Base-by-base conservation (phyloP, 805 yeast genomes). In the Candida montana region DNA sequence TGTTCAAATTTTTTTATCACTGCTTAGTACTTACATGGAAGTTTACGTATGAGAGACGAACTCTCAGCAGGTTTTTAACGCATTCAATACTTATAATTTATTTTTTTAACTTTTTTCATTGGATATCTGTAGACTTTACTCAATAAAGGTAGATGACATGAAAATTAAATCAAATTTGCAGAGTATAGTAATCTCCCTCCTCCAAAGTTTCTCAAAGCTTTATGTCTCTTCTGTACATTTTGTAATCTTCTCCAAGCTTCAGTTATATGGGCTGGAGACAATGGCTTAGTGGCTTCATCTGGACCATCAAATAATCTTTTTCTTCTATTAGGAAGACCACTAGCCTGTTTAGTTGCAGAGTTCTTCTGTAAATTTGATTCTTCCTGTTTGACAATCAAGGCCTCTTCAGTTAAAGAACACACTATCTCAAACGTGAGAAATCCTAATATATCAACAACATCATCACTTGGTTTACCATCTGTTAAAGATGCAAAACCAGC, bases 361-460 rank as follows among this genome's bases (percentile, higher is more conserved):
- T 31, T 40, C 38, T 64, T 62, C 31, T 61, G 64, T 35, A 79
- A 57, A 35, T 64, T 62, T 44, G 81, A 82, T 55, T 86, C 89
- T 20, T 77, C 72, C 40, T 74, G 75, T 52, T 90, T 89, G 27
- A 93, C 81, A 44, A 74, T 76, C 59, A 91, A 71, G 1, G 98
- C 98, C 53, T 82, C 85, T 63, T 91, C 98, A 0, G 99, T 93
- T 39, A 93, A 64, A 8, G 91, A 81, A 55, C 98, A 95, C 3
- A 93, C 99, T 61, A 91, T 89, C 61, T 93, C 99, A 67, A 93
- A 93, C 1, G 99, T 93, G 41, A 93, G 64, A 57, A 93, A 93
- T 21, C 99, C 99, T 27, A 93, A 67, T 30, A 91, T 93, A 68
- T 93, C 99, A 50, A 93, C 81, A 20, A 93, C 96, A 68, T 93